Evolutionary conservation across 768 basidiomycete genomes (phyloP), one percentile per base, ranked within the genome.

Genomic region (Lyophyllum atratum): DNA sequence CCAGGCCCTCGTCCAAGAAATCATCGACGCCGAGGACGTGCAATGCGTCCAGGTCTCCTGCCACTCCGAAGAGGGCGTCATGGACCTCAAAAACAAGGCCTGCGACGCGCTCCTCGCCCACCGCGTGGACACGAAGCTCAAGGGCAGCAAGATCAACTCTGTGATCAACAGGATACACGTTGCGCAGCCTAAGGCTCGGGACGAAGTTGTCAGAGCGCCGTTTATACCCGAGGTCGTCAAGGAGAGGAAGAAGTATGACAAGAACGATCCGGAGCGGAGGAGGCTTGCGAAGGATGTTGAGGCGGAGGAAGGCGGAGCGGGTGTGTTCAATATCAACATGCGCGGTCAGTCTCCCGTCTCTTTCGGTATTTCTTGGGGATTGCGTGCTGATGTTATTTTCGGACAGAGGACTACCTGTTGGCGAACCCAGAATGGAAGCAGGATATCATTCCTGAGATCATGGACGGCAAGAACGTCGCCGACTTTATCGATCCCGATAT

Each of bases 401-500:
- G 62, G 21, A 47, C 75, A 98, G 95, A 93, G 81, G 84, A 93
- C 72, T 98, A 97, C 74, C 55, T 97, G 25, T 85, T 99, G 56
- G 80, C 85, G 22, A 87, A 97, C 68, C 86, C 90, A 34, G 89
- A 92, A 43, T 99, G 97, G 97, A 99, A 97, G 78, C 79, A 85
- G 76, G 97, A 99, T 68, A 80, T 85, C 62, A 90, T 98, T n/a
- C 97, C 97, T n/a, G 97, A 99, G 72, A 92, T 99, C 67, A 87
- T 93, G 88, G 87, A 98, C 63, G 97, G 97, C 76, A 98, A 98
- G 84, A 99, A 99, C 76, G 76, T 98, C 51, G 96, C 95, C 22
- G 97, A 99, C 79, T 99, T 99, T 60, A 92, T 98, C 72, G 96
- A 98, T 72, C 90, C 94, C 21, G 97, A 99, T 67, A 98, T 99